Percentiles rank a stretch among this genome's conserved stretches.
Conservation (phyloP, 1,284 basidiomycete species). For the Trichosporon asahii region DNA sequence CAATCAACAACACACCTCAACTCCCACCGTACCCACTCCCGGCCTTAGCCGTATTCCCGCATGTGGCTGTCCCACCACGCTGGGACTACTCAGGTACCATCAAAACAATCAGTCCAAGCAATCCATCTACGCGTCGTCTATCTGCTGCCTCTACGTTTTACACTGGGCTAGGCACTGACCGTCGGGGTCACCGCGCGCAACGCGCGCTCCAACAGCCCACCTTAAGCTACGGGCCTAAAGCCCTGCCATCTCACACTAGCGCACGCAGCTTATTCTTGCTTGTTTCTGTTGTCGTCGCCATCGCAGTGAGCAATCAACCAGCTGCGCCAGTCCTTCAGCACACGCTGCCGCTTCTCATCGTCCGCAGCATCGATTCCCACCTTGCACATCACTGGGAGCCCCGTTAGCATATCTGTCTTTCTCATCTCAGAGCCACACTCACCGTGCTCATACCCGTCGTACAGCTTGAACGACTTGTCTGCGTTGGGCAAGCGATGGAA, state of each 20-base stretch:
- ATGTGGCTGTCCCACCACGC: neutral
- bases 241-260: neutral
- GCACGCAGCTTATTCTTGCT: neutral
- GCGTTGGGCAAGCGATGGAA: conserved; percentile 48
- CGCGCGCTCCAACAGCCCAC: neutral
- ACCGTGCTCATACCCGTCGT: conserved; percentile 56
- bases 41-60: neutral
- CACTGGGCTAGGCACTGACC: neutral
- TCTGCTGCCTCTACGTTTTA: neutral
- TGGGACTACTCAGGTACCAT: neutral
- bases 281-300: neutral
- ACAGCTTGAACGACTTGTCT: conserved; percentile 54
- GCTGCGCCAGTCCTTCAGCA: conserved; percentile 48
- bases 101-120: neutral
- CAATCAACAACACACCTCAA: neutral
- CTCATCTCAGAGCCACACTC: conserved; percentile 17
- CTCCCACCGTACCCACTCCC: neutral
- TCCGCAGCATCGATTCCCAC: conserved; percentile 50
- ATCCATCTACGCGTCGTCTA: neutral
- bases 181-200: neutral
- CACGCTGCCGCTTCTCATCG: conserved; percentile 50
- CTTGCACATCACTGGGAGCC: conserved; percentile 45
- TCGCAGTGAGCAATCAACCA: conserved; percentile 48
- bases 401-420: neutral
- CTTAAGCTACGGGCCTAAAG: neutral